phyloP scores from a whole-genome alignment of 176 grass and related monocot species.

The Oryza meyeriana region DNA sequence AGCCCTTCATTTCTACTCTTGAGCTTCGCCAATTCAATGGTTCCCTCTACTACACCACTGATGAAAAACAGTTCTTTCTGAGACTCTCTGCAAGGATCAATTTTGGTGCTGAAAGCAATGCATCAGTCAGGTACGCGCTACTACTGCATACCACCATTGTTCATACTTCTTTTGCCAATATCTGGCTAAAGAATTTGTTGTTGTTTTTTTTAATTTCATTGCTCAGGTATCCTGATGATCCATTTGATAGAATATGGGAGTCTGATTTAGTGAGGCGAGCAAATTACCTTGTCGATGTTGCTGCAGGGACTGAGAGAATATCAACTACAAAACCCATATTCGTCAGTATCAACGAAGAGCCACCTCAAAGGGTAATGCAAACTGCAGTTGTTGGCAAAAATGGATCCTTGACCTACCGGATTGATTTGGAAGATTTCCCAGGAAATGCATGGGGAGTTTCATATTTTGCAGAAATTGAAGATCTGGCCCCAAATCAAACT shows the following conservation, averaged over 20 bases:
- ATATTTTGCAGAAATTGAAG: conserved; percentile 97
- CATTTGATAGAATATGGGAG: conserved; percentile 98
- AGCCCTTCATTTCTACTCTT: conserved; percentile 84
- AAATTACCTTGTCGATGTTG: conserved; percentile 85
- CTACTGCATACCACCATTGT: background rate
- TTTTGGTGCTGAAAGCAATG: conserved; percentile 61
- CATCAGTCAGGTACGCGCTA: conserved; percentile 65
- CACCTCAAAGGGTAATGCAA: conserved; percentile 93
- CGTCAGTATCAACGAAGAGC: conserved; percentile 42
- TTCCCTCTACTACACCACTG: conserved; percentile 75
- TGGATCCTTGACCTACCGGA: conserved; percentile 75
- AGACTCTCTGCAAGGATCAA: conserved; percentile 72
- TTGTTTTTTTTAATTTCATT: background rate
- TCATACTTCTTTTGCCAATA: background rate
- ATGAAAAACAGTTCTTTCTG: conserved; percentile 73
- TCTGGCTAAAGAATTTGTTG: conserved; percentile 1
- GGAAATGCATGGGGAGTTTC: conserved; percentile 82
- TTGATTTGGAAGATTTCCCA: conserved; percentile 89
- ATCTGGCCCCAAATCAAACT: conserved; percentile 59
- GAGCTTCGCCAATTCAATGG: conserved; percentile 90
- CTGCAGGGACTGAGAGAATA: conserved; percentile 79
- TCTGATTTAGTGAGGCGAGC: conserved; percentile 68
- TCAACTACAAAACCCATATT: conserved; percentile 64
- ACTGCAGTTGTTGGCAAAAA: conserved; percentile 88
- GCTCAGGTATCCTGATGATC: conserved; percentile 85